phyloP scores from a whole-genome alignment of 164 flowering plant species.

The Magnolia kwangsiensis region DNA sequence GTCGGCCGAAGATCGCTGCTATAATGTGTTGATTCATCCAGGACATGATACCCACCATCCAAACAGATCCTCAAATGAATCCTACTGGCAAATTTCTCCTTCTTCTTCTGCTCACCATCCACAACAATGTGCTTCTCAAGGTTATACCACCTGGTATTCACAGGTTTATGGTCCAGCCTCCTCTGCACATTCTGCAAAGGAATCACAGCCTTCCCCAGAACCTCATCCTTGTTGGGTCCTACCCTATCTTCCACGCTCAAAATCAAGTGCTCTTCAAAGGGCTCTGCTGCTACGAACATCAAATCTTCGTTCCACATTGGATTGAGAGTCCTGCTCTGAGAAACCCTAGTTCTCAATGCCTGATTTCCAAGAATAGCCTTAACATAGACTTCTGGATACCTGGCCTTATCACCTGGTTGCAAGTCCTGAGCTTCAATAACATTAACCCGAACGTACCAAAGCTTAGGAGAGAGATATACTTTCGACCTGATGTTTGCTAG shows the following conservation, averaged over 20 bases:
- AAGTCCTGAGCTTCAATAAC: conserved; percentile 58
- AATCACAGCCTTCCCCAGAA: conserved; percentile 32
- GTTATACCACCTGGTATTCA: conserved; percentile 37
- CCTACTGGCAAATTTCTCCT: conserved; percentile 29
- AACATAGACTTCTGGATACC: conserved; percentile 34
- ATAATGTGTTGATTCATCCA: conserved; percentile 53
- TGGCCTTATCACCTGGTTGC: conserved; percentile 24
- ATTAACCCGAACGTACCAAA: conserved; percentile 56
- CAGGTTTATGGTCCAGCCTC: conserved; percentile 30
- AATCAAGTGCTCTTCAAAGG: conserved; percentile 53
- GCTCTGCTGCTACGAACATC: conserved; percentile 54
- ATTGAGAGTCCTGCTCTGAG: conserved; percentile 20
- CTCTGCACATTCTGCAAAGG: conserved; percentile 31
- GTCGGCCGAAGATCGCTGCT: conserved; percentile 54
- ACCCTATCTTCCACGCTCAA: conserved; percentile 43
- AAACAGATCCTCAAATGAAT: conserved; percentile 44
- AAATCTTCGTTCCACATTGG: conserved; percentile 64
- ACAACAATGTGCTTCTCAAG: conserved; percentile 53
- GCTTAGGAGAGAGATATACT: conserved; percentile 57
- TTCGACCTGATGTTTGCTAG: conserved; percentile 35
- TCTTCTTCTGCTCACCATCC: conserved; percentile 51
- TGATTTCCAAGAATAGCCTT: conserved; percentile 34
- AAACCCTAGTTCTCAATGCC: conserved; percentile 28
- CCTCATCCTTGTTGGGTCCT: conserved; percentile 30
- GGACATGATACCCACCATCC: conserved; percentile 64